Conservation (phyloP, 768 basidiomycete species). For the Suillus ampliporus region DNA sequence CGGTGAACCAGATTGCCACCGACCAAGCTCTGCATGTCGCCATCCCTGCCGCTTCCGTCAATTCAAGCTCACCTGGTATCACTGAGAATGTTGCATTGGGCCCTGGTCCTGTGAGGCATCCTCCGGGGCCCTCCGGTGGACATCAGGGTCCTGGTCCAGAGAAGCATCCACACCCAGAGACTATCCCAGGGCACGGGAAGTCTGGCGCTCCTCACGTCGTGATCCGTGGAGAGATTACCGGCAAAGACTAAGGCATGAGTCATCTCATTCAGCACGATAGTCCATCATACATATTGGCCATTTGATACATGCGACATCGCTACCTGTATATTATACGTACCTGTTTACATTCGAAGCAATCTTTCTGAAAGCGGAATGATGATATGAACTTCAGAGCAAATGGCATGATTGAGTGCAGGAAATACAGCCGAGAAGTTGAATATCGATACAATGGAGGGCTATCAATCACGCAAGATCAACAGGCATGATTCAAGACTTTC, state of each 20-base stretch:
- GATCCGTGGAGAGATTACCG: slow-evolving; percentile 33
- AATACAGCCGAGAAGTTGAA: not conserved
- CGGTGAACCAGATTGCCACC: slow-evolving; percentile 40
- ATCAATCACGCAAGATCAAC: not conserved
- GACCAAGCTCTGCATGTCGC: slow-evolving; percentile 30
- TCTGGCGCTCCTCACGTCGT: slow-evolving; percentile 35
- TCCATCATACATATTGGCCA: not conserved
- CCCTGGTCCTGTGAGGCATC: slow-evolving; percentile 19
- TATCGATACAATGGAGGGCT: not conserved
- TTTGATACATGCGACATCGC: not conserved
- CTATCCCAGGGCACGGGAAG: slow-evolving; percentile 31
- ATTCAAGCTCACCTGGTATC: slow-evolving; percentile 10
- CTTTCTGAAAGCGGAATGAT: not conserved
- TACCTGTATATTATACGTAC: not conserved
- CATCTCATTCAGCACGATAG: not conserved
- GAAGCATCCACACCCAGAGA: slow-evolving; percentile 26
- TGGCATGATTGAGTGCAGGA: not conserved
- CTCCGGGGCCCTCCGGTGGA: slow-evolving; percentile 20
- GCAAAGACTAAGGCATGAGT: slow-evolving; percentile 15
- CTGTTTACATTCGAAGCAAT: not conserved
- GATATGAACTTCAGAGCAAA: not conserved
- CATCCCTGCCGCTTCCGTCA: slow-evolving; percentile 27
- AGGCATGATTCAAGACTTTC: slow-evolving; percentile 7
- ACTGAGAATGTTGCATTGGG: slow-evolving; percentile 28
- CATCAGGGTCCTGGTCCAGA: slow-evolving; percentile 27